These are phyloP conservation scores for Tetratostichococcus sp. DNA, from an alignment of 139 green algal genomes.

Conservation along the genomic window DNA sequence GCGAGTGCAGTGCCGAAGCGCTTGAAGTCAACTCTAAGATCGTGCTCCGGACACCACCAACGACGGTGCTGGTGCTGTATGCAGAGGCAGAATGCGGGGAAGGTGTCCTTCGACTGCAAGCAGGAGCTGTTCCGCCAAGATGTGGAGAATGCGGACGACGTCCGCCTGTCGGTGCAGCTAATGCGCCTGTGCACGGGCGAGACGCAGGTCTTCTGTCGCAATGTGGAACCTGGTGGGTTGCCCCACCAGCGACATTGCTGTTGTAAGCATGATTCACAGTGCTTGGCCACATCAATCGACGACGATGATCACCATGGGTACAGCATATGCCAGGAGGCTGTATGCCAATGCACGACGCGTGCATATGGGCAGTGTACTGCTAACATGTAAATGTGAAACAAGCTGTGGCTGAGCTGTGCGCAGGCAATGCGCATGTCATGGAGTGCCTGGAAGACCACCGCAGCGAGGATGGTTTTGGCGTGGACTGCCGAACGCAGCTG, in stretches of 20 bases:
- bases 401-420: no score
- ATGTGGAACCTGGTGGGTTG: slow-evolving; percentile 38
- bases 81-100: slow-evolving; percentile 41
- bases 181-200: slow-evolving; percentile 67
- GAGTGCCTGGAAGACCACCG: slow-evolving; percentile 74
- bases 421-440: slow-evolving; percentile 59
- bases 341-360: no score
- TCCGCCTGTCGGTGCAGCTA: slow-evolving; percentile 61
- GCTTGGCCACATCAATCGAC: no score
- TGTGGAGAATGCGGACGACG: slow-evolving; percentile 74
- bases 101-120: slow-evolving; percentile 59
- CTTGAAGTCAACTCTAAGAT: no score
- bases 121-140: slow-evolving; percentile 77
- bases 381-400: no score
- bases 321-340: no score
- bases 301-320: no score
- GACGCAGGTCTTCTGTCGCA: slow-evolving; percentile 68
- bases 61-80: no score
- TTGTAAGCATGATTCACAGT: no score
- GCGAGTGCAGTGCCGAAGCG: no score
- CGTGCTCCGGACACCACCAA: no score
- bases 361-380: no score
- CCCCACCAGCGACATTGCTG: neutral
- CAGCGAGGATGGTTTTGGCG: slow-evolving; percentile 44
- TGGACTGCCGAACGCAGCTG: slow-evolving; percentile 58